phyloP scores from a whole-genome alignment of 2,329 filamentous ascomycete species.

The Tolypocladium pustulatum region DNA sequence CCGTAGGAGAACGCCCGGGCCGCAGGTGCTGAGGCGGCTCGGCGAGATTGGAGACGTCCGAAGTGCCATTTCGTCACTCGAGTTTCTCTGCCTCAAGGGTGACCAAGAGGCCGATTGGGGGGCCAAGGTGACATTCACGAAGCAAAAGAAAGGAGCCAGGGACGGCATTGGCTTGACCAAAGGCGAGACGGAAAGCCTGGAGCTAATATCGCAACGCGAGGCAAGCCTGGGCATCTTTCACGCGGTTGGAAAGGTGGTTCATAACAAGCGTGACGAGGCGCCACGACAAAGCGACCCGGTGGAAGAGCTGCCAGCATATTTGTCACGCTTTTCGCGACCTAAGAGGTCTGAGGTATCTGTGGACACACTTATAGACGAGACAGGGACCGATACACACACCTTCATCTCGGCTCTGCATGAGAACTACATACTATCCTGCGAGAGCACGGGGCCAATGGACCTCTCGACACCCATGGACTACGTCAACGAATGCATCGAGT shows the following conservation, averaged over 20 bases:
- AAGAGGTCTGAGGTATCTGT: conserved; percentile 56
- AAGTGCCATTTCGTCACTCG: conserved; percentile 82
- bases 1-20: conserved; percentile 64
- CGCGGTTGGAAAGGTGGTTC: conserved; percentile 88
- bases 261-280: conserved; percentile 74
- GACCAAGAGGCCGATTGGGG: conserved; percentile 68
- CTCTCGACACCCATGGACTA: conserved; percentile 59
- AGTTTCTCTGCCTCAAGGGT: conserved; percentile 81
- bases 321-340: conserved; percentile 46
- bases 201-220: conserved; percentile 77
- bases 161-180: conserved; percentile 54
- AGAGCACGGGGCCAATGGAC: conserved; percentile 38
- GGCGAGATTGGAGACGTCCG: conserved; percentile 86
- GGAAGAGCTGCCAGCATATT: conserved; percentile 49
- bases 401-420: conserved; percentile 88
- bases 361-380: conserved; percentile 80
- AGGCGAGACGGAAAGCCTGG: conserved; percentile 69
- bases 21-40: conserved; percentile 65
- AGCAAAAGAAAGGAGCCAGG: conserved; percentile 50
- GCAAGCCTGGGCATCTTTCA: conserved; percentile 91
- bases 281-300: conserved; percentile 28
- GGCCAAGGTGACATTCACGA: conserved; percentile 60
- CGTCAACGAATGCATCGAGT: conserved; percentile 75
- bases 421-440: conserved; percentile 83
- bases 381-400: conserved; percentile 81